These are phyloP conservation scores for Apodospora peruviana DNA, from an alignment of 495 filamentous ascomycete species.

Conservation along the genomic window DNA sequence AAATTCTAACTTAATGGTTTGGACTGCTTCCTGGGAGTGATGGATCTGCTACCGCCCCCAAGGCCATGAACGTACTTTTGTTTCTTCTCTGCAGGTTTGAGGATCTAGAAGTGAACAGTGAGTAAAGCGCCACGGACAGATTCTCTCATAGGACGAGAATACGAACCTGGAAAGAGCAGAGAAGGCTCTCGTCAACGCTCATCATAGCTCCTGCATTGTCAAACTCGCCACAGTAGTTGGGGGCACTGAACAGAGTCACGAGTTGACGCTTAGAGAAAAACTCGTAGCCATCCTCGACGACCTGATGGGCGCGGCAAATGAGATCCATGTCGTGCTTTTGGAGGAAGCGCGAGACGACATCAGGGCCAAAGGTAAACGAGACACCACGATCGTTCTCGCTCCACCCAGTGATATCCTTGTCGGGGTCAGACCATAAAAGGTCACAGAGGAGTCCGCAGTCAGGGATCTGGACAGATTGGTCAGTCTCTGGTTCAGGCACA, in stretches of 20 bases:
- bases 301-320: constrained; percentile 98
- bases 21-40: constrained; percentile 89
- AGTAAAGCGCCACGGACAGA: background rate
- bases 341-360: constrained; percentile 95
- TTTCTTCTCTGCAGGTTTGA: constrained; percentile 99
- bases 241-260: constrained; percentile 95
- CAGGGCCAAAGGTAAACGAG: constrained; percentile 98
- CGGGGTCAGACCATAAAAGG: constrained; percentile 96
- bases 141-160: background rate
- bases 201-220: constrained; percentile 99
- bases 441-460: constrained; percentile 97
- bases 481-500: constrained; percentile 18
- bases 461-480: constrained; percentile 65
- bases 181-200: constrained; percentile 98
- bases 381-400: constrained; percentile 98
- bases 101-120: constrained; percentile 56
- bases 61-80: constrained; percentile 99
- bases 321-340: constrained; percentile 99
- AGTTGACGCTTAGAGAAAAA: constrained; percentile 99
- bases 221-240: constrained; percentile 99
- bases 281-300: constrained; percentile 98
- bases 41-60: constrained; percentile 70
- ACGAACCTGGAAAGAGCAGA: constrained; percentile 98
- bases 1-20: constrained; percentile 58
- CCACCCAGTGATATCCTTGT: constrained; percentile 99